Evolutionary conservation across 2,329 filamentous ascomycete genomes (phyloP).

Genomic region (Fusarium xyrophilum): DNA sequence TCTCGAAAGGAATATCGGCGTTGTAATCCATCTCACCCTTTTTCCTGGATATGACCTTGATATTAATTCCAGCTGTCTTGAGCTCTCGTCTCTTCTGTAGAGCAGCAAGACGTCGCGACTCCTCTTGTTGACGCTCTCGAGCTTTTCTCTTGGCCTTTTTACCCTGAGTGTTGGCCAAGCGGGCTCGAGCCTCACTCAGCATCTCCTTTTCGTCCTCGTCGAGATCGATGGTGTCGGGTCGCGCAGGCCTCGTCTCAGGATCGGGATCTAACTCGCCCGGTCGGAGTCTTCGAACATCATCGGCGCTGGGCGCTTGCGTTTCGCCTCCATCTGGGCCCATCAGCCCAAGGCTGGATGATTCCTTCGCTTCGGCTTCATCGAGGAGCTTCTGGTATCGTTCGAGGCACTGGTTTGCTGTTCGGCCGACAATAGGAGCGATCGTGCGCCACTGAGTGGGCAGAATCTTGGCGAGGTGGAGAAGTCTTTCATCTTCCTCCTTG

Average conservation of each 20-base stretch:
- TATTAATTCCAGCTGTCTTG: slow-evolving; percentile 97
- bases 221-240: slow-evolving; percentile 95
- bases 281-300: slow-evolving; percentile 86
- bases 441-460: slow-evolving; percentile 99
- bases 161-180: slow-evolving; percentile 95
- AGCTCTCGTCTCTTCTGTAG: slow-evolving; percentile 95
- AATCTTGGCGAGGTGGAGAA: slow-evolving; percentile 94
- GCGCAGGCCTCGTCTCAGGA: slow-evolving; percentile 92
- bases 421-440: slow-evolving; percentile 93
- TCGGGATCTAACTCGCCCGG: slow-evolving; percentile 98
- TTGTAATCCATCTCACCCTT: slow-evolving; percentile 99
- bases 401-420: slow-evolving; percentile 95
- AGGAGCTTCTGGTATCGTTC: slow-evolving; percentile 96
- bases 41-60: slow-evolving; percentile 91
- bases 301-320: slow-evolving; percentile 84
- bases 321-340: slow-evolving; percentile 88
- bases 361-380: slow-evolving; percentile 91
- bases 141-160: slow-evolving; percentile 99
- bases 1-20: slow-evolving; percentile 97
- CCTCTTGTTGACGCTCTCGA: slow-evolving; percentile 91
- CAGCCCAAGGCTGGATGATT: slow-evolving; percentile 82
- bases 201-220: slow-evolving; percentile 99
- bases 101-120: slow-evolving; percentile 86
- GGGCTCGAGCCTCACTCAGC: slow-evolving; percentile 95
- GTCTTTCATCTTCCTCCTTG: slow-evolving; percentile 96